Evolutionary conservation across 208 protist species (phyloP).

Genomic region (Lotmaria passim): DNA sequence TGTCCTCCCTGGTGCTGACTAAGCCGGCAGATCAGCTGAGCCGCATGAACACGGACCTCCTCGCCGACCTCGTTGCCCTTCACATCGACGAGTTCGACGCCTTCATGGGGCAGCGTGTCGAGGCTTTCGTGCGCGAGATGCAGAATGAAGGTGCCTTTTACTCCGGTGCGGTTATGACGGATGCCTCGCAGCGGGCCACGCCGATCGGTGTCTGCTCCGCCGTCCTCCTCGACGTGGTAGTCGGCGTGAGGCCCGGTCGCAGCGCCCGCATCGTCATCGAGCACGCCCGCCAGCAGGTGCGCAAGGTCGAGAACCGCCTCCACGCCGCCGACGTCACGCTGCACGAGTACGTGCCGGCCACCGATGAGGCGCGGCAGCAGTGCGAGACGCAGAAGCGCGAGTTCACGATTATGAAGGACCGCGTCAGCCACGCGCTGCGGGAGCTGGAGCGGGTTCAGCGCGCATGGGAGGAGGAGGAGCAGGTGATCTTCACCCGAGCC

Average conservation of each 20-base stretch:
- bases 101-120: constrained; percentile 68
- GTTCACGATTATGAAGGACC: constrained; percentile 68
- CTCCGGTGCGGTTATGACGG: constrained; percentile 57
- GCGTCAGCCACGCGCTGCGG: constrained; percentile 46
- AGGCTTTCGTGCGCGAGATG: constrained; percentile 73
- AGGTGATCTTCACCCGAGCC: constrained; percentile 55
- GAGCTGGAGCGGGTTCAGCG: constrained; percentile 45
- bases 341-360: constrained; percentile 15
- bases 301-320: constrained; percentile 65
- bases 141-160: constrained; percentile 73
- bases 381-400: constrained; percentile 57
- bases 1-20: constrained; percentile 53
- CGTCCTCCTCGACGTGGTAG: constrained; percentile 74
- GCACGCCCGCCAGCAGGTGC: constrained; percentile 53
- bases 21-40: constrained; percentile 52
- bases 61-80: constrained; percentile 74
- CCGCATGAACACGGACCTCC: constrained; percentile 70
- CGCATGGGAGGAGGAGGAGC: constrained; percentile 72
- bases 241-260: constrained; percentile 76
- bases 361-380: constrained; percentile 13
- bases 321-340: constrained; percentile 56
- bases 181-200: constrained; percentile 43
- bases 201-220: constrained; percentile 64
- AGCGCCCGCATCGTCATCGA: constrained; percentile 78
- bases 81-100: constrained; percentile 88